Base-by-base conservation (phyloP, 345 rosid species). In the Limnanthes douglasii region DNA sequence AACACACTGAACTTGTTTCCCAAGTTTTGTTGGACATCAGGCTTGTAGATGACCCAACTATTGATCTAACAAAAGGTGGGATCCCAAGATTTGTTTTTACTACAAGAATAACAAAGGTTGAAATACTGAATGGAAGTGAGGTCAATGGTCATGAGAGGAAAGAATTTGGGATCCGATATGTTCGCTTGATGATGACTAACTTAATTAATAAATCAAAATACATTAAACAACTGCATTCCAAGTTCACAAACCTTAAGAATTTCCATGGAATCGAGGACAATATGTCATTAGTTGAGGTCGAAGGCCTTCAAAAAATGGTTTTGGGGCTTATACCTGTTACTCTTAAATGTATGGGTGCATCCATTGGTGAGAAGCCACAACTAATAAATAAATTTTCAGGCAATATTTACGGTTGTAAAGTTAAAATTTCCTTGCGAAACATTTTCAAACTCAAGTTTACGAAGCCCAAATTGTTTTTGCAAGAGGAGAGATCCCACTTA, bases 101-200 rank as follows among this genome's bases (percentile, higher is more conserved):
- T 56, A 92, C 98, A 27, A 63, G 77, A n/a, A 53, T 90, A 55
- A 66, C 69, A 17, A 84, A 70, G 51, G 74, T 90, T 45, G 57
- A 83, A 66, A 39, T 80, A 31, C 70, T 90, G 50, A 84, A 84
- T 63, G 95, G 95, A 48, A 90, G 98, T 49, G 98, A 84, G 98
- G 72, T 90, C 24, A 63, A 68, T 17, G 51, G 55, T 57, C 84
- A 92, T 14, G 98, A 90, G 53, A 77, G 85, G 64, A 90, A 77
- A 65, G 98, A 90, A 14, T 90, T 94, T 43, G 95, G 83, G 73
- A 83, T 83, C 43, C 78, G 97, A 93, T 79, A 90, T 56, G 73
- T 90, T 4, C 78, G 95, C 39, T 56, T 77, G 31, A 66, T 80
- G 49, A 77, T 90, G 76, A 64, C 86, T 15, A 80, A 62, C 53